Percentiles rank a stretch among this genome's conserved stretches.
Evolutionary conservation across 345 rosid genomes (phyloP).

Genomic region (Gossypium arboreum): DNA sequence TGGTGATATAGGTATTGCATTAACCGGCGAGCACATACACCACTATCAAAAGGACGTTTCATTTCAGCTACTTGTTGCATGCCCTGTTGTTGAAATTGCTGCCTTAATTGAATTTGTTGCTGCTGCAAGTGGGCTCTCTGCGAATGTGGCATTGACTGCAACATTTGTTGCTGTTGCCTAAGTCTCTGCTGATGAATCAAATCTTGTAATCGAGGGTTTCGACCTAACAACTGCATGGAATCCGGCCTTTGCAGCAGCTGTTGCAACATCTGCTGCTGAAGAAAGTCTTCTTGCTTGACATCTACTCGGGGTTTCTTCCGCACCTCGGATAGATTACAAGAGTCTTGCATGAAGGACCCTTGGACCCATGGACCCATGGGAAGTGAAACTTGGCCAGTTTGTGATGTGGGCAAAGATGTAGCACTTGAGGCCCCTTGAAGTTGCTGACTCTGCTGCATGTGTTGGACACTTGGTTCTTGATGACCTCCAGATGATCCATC

Average conservation of each 20-base stretch:
- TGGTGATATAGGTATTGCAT: slow-evolving; percentile 98
- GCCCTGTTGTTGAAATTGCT: slow-evolving; percentile 76
- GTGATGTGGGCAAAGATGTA: slow-evolving; percentile 63
- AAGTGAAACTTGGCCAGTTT: slow-evolving; percentile 56
- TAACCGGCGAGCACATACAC: slow-evolving; percentile 86
- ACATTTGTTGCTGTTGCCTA: slow-evolving; percentile 51
- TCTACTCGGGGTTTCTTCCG: slow-evolving; percentile 84
- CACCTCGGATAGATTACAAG: slow-evolving; percentile 54
- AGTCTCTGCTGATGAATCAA: slow-evolving; percentile 73
- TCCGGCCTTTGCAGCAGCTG: slow-evolving; percentile 89
- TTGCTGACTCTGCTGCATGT: slow-evolving; percentile 50
- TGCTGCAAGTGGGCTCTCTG: slow-evolving; percentile 87
- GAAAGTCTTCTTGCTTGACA: slow-evolving; percentile 79
- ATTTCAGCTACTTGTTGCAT: slow-evolving; percentile 49
- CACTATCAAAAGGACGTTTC: slow-evolving; percentile 66
- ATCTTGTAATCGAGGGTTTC: slow-evolving; percentile 65
- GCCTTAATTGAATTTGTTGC: slow-evolving; percentile 75
- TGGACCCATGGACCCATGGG: slow-evolving; percentile 56
- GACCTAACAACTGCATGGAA: slow-evolving; percentile 61
- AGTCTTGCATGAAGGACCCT: slow-evolving; percentile 71
- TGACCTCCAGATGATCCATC: slow-evolving; percentile 81
- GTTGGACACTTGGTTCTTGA: slow-evolving; percentile 62
- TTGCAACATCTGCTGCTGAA: slow-evolving; percentile 78
- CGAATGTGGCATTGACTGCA: slow-evolving; percentile 77
- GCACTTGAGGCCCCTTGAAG: slow-evolving; percentile 68